phyloP scores from a whole-genome alignment of 2,329 filamentous ascomycete species.

The Penicillium sp. region DNA sequence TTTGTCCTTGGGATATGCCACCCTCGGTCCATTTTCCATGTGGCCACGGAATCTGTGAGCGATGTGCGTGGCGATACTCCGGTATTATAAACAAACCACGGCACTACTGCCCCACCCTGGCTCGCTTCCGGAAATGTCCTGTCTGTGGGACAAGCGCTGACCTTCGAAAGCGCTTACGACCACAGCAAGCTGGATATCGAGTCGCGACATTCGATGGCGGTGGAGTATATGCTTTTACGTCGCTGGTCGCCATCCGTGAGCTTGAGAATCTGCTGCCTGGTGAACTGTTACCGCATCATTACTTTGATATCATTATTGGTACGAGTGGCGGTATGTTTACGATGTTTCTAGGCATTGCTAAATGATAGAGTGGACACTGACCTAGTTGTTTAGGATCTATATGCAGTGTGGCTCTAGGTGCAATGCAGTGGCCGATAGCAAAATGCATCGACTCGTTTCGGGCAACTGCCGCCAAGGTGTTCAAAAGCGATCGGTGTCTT shows the following conservation, averaged over 20 bases:
- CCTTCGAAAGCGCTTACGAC: background rate
- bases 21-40: slow-evolving; percentile 2
- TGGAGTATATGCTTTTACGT: slow-evolving; percentile 1
- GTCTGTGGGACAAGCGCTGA: background rate
- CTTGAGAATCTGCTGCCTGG: background rate
- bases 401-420: background rate
- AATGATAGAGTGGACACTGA: background rate
- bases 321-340: slow-evolving; percentile 1
- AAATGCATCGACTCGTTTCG: slow-evolving; percentile 2
- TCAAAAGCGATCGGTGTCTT: background rate
- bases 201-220: slow-evolving; percentile 4
- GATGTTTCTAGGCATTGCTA: background rate
- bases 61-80: slow-evolving; percentile 4
- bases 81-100: background rate
- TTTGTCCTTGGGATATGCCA: slow-evolving; percentile 3
- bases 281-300: background rate
- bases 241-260: background rate
- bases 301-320: slow-evolving; percentile 1
- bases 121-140: slow-evolving; percentile 1
- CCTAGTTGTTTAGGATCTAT: background rate
- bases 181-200: slow-evolving; percentile 4
- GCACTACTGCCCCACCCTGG: background rate
- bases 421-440: slow-evolving; percentile 1
- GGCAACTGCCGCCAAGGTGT: slow-evolving; percentile 1
- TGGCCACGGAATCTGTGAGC: slow-evolving; percentile 5